Base-by-base conservation (phyloP, 2,329 filamentous ascomycete genomes). In the Pseudovirgaria hyperparasitica region DNA sequence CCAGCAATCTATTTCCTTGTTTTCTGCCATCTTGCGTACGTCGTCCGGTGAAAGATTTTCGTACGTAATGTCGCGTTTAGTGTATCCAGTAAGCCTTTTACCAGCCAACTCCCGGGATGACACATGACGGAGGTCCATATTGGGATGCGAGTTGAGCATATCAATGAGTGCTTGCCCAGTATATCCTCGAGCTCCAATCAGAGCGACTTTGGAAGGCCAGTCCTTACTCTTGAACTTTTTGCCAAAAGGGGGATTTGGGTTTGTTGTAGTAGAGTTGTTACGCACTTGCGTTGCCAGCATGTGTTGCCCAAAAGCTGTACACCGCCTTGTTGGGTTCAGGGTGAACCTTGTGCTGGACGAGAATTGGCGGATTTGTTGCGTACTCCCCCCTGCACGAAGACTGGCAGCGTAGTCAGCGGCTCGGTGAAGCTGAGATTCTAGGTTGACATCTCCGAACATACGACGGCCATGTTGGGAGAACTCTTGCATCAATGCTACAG, bases 101-200 rank as follows among this genome's bases (percentile, higher is more conserved):
- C 90, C 90, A 5, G 71, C 77, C 26, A 96, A 70, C 57, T 96
- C 87, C 46, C 90, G 82, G 9, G 87, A 96, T 3, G 85, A 94
- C 23, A 96, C 87, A 49, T 94, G 78, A 25, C 75, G 71, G 27
- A 96, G 73, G 40, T 94, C 86, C 67, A 96, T 79, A 55, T 82
- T 71, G 9, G 85, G 85, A 58, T 96, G 90, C 18, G 72, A 60
- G 57, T 93, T 90, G 26, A 98, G 65, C 12, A 98, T 71, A 34
- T 74, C 76, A 43, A 96, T 84, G 25, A 98, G 65, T 29, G 84
- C 82, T 55, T 93, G 82, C 21, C 90, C 87, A 28, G 87, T 96
- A 52, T 93, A 96, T 18, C 90, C 87, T 47, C 86, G 80, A 30
- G 85, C 86, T 36, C 86, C 86, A 38, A 94, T 92, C 29, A 94